Evolutionary conservation across 768 basidiomycete genomes (phyloP).

Genomic region (Leccinum longicurvipes): DNA sequence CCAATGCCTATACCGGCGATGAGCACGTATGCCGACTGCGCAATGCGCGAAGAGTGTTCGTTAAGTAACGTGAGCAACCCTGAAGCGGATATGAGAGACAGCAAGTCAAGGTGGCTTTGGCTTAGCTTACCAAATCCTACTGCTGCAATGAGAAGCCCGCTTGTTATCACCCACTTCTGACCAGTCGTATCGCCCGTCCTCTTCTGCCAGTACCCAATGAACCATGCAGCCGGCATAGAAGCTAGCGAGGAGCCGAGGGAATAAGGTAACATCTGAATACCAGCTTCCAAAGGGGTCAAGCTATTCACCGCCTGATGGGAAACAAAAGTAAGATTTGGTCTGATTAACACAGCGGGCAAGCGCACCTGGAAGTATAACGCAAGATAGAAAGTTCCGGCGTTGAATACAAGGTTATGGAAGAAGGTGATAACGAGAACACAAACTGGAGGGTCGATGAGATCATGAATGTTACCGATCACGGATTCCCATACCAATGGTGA

Average conservation of each 20-base stretch:
- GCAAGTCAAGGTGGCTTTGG: not conserved
- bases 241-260: constrained; percentile 82
- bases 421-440: constrained; percentile 66
- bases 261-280: constrained; percentile 75
- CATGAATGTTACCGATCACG: constrained; percentile 7
- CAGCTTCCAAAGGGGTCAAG: constrained; percentile 68
- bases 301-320: constrained; percentile 60
- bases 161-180: constrained; percentile 61
- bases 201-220: constrained; percentile 65
- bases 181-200: constrained; percentile 54
- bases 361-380: constrained; percentile 78
- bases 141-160: constrained; percentile 62
- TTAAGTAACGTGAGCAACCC: constrained; percentile 66
- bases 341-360: constrained; percentile 1
- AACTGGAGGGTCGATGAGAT: constrained; percentile 38
- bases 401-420: constrained; percentile 81
- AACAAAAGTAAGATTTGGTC: constrained; percentile 1
- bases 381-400: constrained; percentile 82
- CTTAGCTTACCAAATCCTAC: constrained; percentile 66
- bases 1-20: constrained; percentile 77
- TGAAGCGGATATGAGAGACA: constrained; percentile 30
- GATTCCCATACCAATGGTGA: constrained; percentile 51
- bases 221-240: constrained; percentile 84
- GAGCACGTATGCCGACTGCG: constrained; percentile 59
- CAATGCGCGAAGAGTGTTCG: constrained; percentile 42